Percentiles rank a stretch among this genome's conserved stretches.
Evolutionary conservation across 129 eudicot genomes (phyloP).

Genomic region (Tanacetum coccineum): DNA sequence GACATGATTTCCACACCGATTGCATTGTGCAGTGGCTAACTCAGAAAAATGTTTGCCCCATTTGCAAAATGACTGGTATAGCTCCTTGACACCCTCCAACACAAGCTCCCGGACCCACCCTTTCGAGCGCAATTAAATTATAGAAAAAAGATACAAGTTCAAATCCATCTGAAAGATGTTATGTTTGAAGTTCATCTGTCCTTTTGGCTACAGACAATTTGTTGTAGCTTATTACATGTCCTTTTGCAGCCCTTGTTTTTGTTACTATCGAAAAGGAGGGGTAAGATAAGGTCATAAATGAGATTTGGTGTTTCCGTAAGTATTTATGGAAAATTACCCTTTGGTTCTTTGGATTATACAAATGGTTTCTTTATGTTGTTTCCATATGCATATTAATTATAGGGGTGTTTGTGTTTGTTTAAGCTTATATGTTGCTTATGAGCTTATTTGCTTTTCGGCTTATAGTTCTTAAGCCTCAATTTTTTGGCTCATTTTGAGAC

Average conservation of each 20-base stretch:
- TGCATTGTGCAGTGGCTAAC: slow-evolving; percentile 36
- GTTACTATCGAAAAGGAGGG: slow-evolving; percentile 23
- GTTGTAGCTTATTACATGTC: slow-evolving; percentile 34
- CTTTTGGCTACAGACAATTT: slow-evolving; percentile 21
- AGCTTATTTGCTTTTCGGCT: too few relatives aligned
- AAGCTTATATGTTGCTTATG: too few relatives aligned
- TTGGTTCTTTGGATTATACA: slow-evolving; percentile 11
- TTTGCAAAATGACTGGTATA: slow-evolving; percentile 42
- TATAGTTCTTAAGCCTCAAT: too few relatives aligned
- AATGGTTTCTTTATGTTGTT: not conserved
- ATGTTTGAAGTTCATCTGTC: slow-evolving; percentile 26
- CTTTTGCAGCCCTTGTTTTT: slow-evolving; percentile 27
- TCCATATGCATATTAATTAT: not conserved
- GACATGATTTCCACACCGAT: slow-evolving; percentile 40
- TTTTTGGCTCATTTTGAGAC: too few relatives aligned
- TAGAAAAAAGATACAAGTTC: slow-evolving; percentile 1
- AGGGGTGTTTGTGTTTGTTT: too few relatives aligned
- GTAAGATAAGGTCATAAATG: slow-evolving; percentile 16
- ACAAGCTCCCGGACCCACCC: not conserved
- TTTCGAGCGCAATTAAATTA: not conserved
- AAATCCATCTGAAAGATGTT: slow-evolving; percentile 9
- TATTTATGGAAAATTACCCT: slow-evolving; percentile 25
- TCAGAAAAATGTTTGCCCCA: slow-evolving; percentile 38
- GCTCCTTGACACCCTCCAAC: slow-evolving; percentile 16
- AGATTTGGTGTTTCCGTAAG: slow-evolving; percentile 29